Conservation (phyloP, 2,329 filamentous ascomycete genomes). For the Macroventuria anomochaeta region DNA sequence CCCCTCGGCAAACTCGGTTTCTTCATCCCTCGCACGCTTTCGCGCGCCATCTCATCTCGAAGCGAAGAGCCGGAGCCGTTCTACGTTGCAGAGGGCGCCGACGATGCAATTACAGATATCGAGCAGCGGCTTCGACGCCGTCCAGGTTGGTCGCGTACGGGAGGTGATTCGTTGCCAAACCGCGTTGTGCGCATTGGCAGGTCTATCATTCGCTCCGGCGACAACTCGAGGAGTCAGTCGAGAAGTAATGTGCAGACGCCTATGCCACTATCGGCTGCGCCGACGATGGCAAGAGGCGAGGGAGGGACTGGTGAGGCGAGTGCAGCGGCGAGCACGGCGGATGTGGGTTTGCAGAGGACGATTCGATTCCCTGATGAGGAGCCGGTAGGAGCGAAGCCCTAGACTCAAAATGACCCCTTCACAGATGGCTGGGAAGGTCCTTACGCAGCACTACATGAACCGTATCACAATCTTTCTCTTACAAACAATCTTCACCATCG, state of each 20-base stretch:
- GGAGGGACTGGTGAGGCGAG: neutral
- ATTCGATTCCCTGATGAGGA: constrained; percentile 42
- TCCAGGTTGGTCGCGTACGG: constrained; percentile 29
- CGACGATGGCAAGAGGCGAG: constrained; percentile 14
- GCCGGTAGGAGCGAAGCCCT: neutral
- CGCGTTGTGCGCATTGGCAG: constrained; percentile 46
- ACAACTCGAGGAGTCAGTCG: constrained; percentile 16
- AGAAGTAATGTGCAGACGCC: constrained; percentile 15
- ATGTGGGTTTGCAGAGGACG: constrained; percentile 25
- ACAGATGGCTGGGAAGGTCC: no score
- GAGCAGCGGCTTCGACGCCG: constrained; percentile 35
- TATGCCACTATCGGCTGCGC: constrained; percentile 9
- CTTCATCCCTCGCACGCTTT: constrained; percentile 69
- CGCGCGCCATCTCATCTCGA: constrained; percentile 50
- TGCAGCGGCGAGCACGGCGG: neutral
- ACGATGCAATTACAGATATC: constrained; percentile 27
- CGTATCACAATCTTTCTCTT: no score
- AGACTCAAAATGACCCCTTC: no score
- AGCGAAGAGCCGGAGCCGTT: constrained; percentile 36
- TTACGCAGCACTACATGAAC: no score
- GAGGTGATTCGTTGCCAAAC: constrained; percentile 32
- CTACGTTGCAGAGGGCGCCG: constrained; percentile 29
- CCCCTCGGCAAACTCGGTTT: constrained; percentile 72
- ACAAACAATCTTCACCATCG: no score
- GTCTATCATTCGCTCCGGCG: constrained; percentile 38